Evolutionary conservation across 495 filamentous ascomycete species (phyloP).

Genomic region (Penicillium flavigenum): DNA sequence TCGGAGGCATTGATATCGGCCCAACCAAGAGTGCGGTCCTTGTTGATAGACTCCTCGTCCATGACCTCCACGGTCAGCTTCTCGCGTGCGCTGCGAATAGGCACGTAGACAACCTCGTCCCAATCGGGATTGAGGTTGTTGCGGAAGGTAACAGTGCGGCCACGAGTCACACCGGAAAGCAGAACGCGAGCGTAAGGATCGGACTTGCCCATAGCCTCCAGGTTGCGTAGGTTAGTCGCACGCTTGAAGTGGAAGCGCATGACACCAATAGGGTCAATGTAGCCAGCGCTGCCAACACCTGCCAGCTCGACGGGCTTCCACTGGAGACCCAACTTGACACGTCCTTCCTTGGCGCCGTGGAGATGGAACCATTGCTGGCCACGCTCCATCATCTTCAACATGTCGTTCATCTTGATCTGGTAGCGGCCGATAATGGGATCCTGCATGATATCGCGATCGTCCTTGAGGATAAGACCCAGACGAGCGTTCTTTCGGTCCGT

Average conservation of each 20-base stretch:
- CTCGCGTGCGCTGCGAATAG: constrained; percentile 83
- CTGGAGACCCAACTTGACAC: constrained; percentile 81
- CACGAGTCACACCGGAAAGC: constrained; percentile 85
- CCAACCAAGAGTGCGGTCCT: constrained; percentile 80
- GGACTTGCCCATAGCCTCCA: constrained; percentile 94
- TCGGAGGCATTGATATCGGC: constrained; percentile 74
- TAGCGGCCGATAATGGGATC: constrained; percentile 87
- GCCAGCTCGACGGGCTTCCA: constrained; percentile 93
- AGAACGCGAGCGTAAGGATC: constrained; percentile 90
- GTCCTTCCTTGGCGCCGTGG: constrained; percentile 74
- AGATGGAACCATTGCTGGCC: constrained; percentile 97
- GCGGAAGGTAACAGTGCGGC: constrained; percentile 87
- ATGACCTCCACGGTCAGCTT: constrained; percentile 89
- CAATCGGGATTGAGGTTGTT: constrained; percentile 95
- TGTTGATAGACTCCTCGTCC: constrained; percentile 87
- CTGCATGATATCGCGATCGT: constrained; percentile 80
- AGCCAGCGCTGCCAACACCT: constrained; percentile 80
- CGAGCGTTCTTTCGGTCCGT: constrained; percentile 88
- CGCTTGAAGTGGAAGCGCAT: constrained; percentile 90
- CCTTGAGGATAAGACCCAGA: constrained; percentile 89
- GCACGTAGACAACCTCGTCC: constrained; percentile 94
- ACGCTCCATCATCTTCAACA: constrained; percentile 86
- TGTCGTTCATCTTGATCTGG: constrained; percentile 90
- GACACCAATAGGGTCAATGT: constrained; percentile 89
- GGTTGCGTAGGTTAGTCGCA: constrained; percentile 78